A percentile compares a stretch with the other conserved stretches of the same genome.
phyloP scores from a whole-genome alignment of 73 alveolate genomes.

The Tetrahymena malaccensis region DNA sequence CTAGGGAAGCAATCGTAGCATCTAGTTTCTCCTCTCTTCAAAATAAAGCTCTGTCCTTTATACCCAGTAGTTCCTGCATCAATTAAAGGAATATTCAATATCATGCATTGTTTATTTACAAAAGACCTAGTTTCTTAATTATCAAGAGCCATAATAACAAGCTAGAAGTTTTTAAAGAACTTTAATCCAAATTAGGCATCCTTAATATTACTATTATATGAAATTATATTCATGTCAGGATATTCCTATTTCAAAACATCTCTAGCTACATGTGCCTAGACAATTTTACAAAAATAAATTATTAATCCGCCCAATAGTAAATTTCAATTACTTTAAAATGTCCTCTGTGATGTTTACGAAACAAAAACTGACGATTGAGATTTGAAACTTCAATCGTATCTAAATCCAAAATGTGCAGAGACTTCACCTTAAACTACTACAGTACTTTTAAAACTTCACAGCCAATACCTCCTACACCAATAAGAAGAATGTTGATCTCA shows the following conservation, averaged over 20 bases:
- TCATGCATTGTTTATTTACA: constrained; percentile 80
- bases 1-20: constrained; percentile 86
- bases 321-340: neutral
- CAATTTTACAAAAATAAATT: neutral
- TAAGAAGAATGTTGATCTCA: constrained; percentile 12
- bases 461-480: constrained; percentile 91
- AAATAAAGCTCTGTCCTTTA: constrained; percentile 49
- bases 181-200: constrained; percentile 57
- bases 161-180: constrained; percentile 72
- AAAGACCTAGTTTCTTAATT: constrained; percentile 91
- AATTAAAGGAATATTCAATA: constrained; percentile 69
- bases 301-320: neutral
- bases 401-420: constrained; percentile 78
- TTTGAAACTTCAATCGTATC: constrained; percentile 88
- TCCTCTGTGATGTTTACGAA: constrained; percentile 46
- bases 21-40: constrained; percentile 64
- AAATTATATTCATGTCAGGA: neutral
- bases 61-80: constrained; percentile 94
- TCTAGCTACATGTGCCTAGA: neutral
- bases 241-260: neutral
- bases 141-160: constrained; percentile 90
- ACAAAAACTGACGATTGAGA: constrained; percentile 87
- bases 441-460: constrained; percentile 86
- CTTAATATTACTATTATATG: neutral
- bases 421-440: constrained; percentile 68